Base-by-base conservation (phyloP, 139 green algal genomes). In the Desmodesmus armatus region DNA sequence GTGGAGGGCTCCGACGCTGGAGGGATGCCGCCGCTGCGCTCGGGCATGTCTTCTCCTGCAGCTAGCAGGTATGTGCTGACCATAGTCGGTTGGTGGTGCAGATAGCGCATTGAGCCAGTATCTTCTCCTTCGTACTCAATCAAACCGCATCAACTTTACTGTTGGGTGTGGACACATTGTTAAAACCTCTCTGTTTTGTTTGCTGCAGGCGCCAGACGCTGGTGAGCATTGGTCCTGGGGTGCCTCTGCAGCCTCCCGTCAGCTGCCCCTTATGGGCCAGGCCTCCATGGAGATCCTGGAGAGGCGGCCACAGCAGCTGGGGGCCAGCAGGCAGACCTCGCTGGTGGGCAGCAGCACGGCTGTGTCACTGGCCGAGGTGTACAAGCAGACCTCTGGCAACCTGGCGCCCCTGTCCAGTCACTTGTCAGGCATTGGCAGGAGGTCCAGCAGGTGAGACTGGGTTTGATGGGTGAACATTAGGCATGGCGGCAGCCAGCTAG, bases 221-320 rank as follows among this genome's bases (percentile, higher is more conserved):
- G 0, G 43, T 27, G 29, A 37, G 43, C 43, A 63, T n/a, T n/a
- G n/a, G n/a, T n/a, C n/a, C n/a, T n/a, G n/a, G 11, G 39, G 23
- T 44, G 71, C 41, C 4, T 1, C 71, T 37, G 63, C 71, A 29
- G 25, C n/a, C 35, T 58, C 76, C 29, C 76, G 53, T n/a, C 27
- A 5, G 3, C 62, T 72, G 55, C 76, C 55, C 4, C 39, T 71
- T 9, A 71, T 82, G 76, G 76, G 76, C 3, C 76, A 72, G 76
- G 55, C 76, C 41, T 60, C 76, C 19, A 82, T 82, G 19, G 76
- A 82, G 23, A 82, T 82, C 33, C 35, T 82, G 25, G 37, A 37
- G 9, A 51, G 76, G 55, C 55, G 19, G 55, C 27, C 35, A 62
- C 43, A 41, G n/a, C 39, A 2, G 6, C n/a, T n/a, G n/a, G 53